Evolutionary conservation across 345 rosid species (phyloP), one percentile per base, ranked within the genome.

Genomic region (Salix suchowensis): DNA sequence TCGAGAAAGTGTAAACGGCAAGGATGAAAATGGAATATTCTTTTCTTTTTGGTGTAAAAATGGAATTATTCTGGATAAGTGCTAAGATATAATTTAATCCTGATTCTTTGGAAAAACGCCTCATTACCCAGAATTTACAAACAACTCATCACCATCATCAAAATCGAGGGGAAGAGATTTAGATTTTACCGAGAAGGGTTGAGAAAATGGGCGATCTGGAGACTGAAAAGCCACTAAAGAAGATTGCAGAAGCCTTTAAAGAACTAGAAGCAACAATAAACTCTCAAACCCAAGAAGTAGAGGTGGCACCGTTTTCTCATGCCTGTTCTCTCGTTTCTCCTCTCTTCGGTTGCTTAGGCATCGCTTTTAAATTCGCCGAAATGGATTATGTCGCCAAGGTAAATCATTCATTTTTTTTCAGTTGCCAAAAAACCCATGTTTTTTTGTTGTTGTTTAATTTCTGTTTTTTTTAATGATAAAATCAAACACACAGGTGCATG

Each of bases 361-460:
- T 96, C 72, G 98, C 98, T 70, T 95, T 95, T 86, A 96, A 93
- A 86, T 96, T 96, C 76, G 99, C 97, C 0, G 97, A 96, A 80
- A 86, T 88, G 94, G 98, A 96, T 77, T 96, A 91, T 54, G 97
- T 93, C n/a, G 91, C 97, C 77, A 93, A 96, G 94, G 98, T 94
- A 52, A 21, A 21, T 66, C 23, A 2, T 28, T 37, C 26, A 54
- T 58, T 55, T 36, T 34, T 34, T 23, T 15, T 66, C n/a, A 19
- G 36, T 66, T 34, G n/a, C 46, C 44, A 36, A 26, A 26, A 28
- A 62, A 26, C 44, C 32, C 32, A 1, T 5, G 1, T 14, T 12
- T 21, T 32, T 9, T 48, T 30, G 36, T 5, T 34, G 37, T 34
- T 65, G 8, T 26, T 30, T 36, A 42, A 32, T 15, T 50, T 44